Conservation (phyloP, 345 rosid species). For the Reutealis trisperma region DNA sequence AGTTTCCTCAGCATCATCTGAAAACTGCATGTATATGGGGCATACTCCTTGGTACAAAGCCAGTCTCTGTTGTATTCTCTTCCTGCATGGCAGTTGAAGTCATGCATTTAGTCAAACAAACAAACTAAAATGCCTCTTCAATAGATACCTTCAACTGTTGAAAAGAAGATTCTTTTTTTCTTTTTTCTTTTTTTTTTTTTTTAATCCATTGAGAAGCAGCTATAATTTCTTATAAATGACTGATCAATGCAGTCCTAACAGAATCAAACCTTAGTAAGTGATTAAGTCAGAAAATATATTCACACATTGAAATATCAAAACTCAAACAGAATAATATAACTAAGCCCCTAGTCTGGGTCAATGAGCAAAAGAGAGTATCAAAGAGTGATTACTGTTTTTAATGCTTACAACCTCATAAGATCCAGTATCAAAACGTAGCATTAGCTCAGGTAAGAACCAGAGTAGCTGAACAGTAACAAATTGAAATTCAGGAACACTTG, state of each 20-base stretch:
- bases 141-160: not conserved
- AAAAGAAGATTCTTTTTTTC: too few species aligned
- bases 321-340: not conserved
- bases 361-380: not conserved
- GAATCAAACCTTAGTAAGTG: not conserved
- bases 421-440: not conserved
- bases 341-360: not conserved
- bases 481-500: not conserved
- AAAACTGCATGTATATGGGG: conserved; percentile 84
- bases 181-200: too few species aligned
- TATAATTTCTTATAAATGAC: not conserved
- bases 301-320: not conserved
- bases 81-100: conserved; percentile 49
- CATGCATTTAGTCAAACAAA: conserved; percentile 9
- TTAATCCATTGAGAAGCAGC: not conserved
- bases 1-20: conserved; percentile 93
- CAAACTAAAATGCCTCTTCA: not conserved
- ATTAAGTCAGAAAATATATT: not conserved
- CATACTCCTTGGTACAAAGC: conserved; percentile 97
- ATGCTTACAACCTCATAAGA: conserved; percentile 2
- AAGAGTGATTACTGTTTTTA: not conserved
- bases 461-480: not conserved
- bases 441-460: conserved; percentile 8
- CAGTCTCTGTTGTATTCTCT: conserved; percentile 80
- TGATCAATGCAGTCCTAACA: not conserved